Conservation (phyloP, 2,329 filamentous ascomycete species). For the Arthrinium phaeospermum region DNA sequence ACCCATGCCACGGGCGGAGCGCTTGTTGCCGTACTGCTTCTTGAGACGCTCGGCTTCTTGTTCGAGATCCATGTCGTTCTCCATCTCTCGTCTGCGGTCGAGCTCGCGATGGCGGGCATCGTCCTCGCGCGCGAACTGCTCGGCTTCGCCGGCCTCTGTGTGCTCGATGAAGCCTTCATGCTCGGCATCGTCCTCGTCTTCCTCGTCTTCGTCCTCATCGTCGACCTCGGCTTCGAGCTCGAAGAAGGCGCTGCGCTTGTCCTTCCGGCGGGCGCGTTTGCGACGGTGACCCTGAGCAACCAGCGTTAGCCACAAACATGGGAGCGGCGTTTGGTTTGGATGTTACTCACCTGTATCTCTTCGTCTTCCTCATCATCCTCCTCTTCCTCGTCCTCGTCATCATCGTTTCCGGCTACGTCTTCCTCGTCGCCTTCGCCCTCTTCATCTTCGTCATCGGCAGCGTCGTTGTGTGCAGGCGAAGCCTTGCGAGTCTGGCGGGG, state of each 20-base stretch:
- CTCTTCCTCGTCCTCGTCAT: slow-evolving; percentile 52
- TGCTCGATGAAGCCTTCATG: slow-evolving; percentile 88
- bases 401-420: slow-evolving; percentile 51
- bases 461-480: slow-evolving; percentile 36
- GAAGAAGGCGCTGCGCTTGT: slow-evolving; percentile 84
- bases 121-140: slow-evolving; percentile 81
- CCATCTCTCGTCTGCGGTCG: slow-evolving; percentile 87
- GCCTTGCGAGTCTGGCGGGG: slow-evolving; percentile 29
- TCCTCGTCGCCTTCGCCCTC: slow-evolving; percentile 48
- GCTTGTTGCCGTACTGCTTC: slow-evolving; percentile 85
- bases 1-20: slow-evolving; percentile 65
- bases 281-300: slow-evolving; percentile 66
- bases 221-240: slow-evolving; percentile 99
- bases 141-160: slow-evolving; percentile 87
- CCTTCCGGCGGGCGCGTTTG: slow-evolving; percentile 82
- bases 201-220: slow-evolving; percentile 86
- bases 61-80: slow-evolving; percentile 89
- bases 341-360: slow-evolving; percentile 65
- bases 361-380: slow-evolving; percentile 57
- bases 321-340: not conserved
- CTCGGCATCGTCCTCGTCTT: slow-evolving; percentile 88
- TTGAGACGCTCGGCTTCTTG: slow-evolving; percentile 87
- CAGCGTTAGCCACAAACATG: not conserved
- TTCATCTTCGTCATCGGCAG: slow-evolving; percentile 47
- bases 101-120: slow-evolving; percentile 93